Percentiles rank a stretch among this genome's conserved stretches.
Conservation (phyloP, 1,284 basidiomycete genomes). For the Sanguinoderma infundibulare region DNA sequence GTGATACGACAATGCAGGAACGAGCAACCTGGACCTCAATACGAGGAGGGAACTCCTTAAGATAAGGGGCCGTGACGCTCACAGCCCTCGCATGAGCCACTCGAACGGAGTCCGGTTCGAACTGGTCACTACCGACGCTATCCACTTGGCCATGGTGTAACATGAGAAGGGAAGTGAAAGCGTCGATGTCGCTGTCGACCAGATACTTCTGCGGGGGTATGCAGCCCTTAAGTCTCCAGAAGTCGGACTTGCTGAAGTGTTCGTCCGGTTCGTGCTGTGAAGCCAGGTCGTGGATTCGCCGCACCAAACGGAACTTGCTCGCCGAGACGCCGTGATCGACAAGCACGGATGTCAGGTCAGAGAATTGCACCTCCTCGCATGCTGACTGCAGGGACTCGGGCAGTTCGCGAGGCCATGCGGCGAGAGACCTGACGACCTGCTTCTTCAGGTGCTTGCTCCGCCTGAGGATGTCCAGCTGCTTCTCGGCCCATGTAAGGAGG, state of each 20-base stretch:
- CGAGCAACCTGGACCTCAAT: constrained; percentile 37
- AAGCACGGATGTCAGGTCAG: constrained; percentile 57
- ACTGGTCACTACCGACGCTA: constrained; percentile 59
- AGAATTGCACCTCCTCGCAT: constrained; percentile 47
- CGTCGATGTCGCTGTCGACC: constrained; percentile 67
- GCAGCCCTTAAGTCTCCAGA: constrained; percentile 83
- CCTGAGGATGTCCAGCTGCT: constrained; percentile 49
- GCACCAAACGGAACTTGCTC: constrained; percentile 79
- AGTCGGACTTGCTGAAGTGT: constrained; percentile 63
- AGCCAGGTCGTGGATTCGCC: constrained; percentile 57
- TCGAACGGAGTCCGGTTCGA: constrained; percentile 42
- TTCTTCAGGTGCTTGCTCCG: constrained; percentile 41
- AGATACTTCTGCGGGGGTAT: constrained; percentile 60
- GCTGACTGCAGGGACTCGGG: constrained; percentile 48
- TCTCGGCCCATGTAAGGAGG: constrained; percentile 69
- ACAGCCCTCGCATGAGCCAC: constrained; percentile 39
- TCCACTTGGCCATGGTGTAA: constrained; percentile 59
- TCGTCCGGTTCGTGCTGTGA: constrained; percentile 26
- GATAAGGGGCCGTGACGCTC: background rate
- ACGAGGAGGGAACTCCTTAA: constrained; percentile 3
- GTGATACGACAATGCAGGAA: constrained; percentile 54
- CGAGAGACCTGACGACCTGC: constrained; percentile 59
- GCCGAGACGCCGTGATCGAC: constrained; percentile 58
- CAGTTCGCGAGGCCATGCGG: constrained; percentile 73
- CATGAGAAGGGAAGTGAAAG: constrained; percentile 78